Evolutionary conservation across 2,329 filamentous ascomycete genomes (phyloP).

Genomic region (Sporothrix euskadiensis): DNA sequence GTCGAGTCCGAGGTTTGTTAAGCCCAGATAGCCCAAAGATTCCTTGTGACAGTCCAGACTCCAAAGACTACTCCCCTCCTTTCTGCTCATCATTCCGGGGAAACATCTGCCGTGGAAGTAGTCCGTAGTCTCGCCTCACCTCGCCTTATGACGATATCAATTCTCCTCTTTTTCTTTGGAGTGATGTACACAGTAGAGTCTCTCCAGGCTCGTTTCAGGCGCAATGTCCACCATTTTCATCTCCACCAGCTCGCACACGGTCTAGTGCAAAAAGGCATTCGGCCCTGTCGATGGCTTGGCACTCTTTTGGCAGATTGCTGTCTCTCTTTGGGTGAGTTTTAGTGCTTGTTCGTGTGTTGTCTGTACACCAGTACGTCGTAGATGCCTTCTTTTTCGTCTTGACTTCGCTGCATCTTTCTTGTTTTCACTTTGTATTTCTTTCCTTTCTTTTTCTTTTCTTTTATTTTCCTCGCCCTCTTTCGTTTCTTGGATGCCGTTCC

Average conservation of each 20-base stretch:
- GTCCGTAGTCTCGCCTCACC: background rate
- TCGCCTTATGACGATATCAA: background rate
- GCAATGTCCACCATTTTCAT: no score
- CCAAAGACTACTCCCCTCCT: no score
- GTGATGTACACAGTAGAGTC: no score
- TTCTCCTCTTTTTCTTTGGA: background rate
- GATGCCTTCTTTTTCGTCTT: background rate
- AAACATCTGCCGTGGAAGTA: background rate
- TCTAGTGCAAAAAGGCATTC: constrained; percentile 15
- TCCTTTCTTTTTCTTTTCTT: background rate
- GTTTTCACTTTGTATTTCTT: no score
- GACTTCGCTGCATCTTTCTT: background rate
- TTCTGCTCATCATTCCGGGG: constrained; percentile 6
- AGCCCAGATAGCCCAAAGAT: no score
- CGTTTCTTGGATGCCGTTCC: background rate
- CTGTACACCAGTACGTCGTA: background rate
- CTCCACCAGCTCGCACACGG: background rate
- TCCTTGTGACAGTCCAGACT: background rate
- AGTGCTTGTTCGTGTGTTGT: background rate
- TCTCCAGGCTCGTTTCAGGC: no score
- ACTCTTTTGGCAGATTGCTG: background rate
- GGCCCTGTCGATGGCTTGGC: constrained; percentile 14
- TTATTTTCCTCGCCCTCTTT: background rate
- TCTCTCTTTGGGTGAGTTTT: background rate
- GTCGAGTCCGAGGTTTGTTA: background rate